Evolutionary conservation across 202 grass and related monocot species (phyloP), one percentile per base, ranked within the genome.

Genomic region (Hordeum pubiflorum): DNA sequence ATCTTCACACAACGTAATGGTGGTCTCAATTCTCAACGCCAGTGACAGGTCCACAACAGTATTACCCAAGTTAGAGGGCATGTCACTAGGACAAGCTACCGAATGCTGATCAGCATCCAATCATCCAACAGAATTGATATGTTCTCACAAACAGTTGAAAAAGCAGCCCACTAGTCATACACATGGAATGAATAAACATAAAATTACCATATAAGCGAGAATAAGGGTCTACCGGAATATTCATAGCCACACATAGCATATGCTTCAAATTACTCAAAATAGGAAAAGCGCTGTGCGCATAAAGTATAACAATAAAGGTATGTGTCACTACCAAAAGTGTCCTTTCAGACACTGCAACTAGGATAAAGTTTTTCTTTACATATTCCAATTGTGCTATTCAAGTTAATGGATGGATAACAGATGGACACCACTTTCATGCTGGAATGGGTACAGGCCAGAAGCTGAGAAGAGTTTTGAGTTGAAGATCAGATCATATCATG

Each of bases 61-160:
- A 75, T 83, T 74, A 58, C 79, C 76, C 40, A 23, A 26, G 54
- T 69, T 79, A 69, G 40, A 70, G 79, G 79, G 60, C 67, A 86
- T 37, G 48, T 17, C 74, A 67, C 27, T 78, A 77, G 56, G 70
- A 83, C 63, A 81, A 39, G 54, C 54, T 69, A 62, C 57, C 40
- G 72, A 73, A 72, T 73, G 64, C 73, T 86, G 54, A 75, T 69
- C 79, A 68, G 14, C 54, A 69, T 57, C 3, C 68, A 75, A 72
- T 32, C 46, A n/a, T 52, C 23, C 23, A 61, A 63, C 39, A 55
- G 2, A 67, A 32, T 66, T 44, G 77, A 66, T 70, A 31, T 36
- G 13, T 63, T 74, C 55, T 77, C 54, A 52, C 61, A 60, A 58
- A 58, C 41, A 27, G 10, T 46, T 79, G 39, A 75, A 86, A 82